These are phyloP conservation scores for Plasmodium coatneyi DNA, from an alignment of 169 alveolate species.

Conservation along the genomic window DNA sequence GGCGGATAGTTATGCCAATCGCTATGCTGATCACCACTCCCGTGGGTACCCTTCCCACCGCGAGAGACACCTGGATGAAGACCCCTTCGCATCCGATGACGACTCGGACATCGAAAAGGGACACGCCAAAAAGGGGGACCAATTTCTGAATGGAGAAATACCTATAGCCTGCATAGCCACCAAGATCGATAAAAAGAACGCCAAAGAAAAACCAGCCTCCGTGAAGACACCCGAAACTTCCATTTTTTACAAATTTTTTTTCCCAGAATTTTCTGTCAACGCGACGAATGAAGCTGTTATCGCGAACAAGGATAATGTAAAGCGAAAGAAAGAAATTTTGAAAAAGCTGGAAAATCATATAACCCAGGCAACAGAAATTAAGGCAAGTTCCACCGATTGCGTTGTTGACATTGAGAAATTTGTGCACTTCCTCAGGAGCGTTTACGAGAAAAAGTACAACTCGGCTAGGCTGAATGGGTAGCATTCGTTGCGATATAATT, in stretches of 20 bases:
- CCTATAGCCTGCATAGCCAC: conserved; percentile 72
- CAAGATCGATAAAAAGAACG: conserved; percentile 57
- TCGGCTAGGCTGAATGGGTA: neutral
- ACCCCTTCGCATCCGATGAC: conserved; percentile 15
- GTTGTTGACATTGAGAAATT: conserved; percentile 63
- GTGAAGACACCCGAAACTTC: conserved; percentile 58
- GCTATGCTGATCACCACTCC: neutral
- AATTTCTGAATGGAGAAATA: conserved; percentile 49
- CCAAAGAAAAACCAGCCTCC: conserved; percentile 69
- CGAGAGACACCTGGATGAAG: neutral
- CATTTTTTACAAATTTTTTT: conserved; percentile 23
- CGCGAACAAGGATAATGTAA: conserved; percentile 23
- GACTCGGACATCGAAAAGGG: conserved; percentile 1
- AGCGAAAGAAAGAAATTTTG: conserved; percentile 48
- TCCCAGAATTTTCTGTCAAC: conserved; percentile 28
- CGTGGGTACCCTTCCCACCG: neutral
- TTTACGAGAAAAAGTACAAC: conserved; percentile 39
- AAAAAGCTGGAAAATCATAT: conserved; percentile 60
- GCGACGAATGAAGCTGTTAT: conserved; percentile 10
- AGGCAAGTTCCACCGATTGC: conserved; percentile 69
- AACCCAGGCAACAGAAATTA: conserved; percentile 65
- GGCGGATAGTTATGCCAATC: neutral
- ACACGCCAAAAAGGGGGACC: conserved; percentile 24
- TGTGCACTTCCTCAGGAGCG: conserved; percentile 32
- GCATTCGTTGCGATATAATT: neutral